Conservation (phyloP, 75 land plant species). For the Picea sitchensis region DNA sequence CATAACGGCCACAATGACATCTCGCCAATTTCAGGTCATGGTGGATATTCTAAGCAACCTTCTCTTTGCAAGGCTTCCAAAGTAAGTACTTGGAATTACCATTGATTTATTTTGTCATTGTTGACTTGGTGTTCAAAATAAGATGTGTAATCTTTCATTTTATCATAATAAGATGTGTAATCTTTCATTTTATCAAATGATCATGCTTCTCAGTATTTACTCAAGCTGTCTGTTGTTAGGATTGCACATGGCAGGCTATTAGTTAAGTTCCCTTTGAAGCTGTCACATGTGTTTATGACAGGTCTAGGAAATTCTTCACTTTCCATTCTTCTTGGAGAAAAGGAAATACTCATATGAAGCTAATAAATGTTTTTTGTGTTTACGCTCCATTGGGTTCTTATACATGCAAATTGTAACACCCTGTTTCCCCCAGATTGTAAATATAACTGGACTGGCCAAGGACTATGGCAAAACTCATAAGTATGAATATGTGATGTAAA, state of each 20-base stretch:
- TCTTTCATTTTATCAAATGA: neutral
- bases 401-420: neutral
- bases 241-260: neutral
- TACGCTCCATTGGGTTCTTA: neutral
- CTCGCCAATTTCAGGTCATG: slow-evolving; percentile 99
- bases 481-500: no score
- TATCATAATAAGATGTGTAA: neutral
- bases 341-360: neutral
- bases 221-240: neutral
- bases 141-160: neutral
- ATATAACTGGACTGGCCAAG: no score
- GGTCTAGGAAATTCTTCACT: neutral
- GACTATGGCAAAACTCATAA: no score
- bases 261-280: neutral
- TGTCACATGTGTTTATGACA: neutral
- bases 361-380: neutral
- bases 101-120: neutral
- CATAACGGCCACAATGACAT: slow-evolving; percentile 99
- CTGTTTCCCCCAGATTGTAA: no score
- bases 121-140: neutral
- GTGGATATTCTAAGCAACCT: slow-evolving; percentile 92
- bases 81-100: slow-evolving; percentile 40
- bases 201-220: neutral
- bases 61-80: slow-evolving; percentile 95
- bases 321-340: neutral